These are phyloP conservation scores for Neocucurbitaria cava DNA, from an alignment of 2,329 filamentous ascomycete species.

Conservation along the genomic window DNA sequence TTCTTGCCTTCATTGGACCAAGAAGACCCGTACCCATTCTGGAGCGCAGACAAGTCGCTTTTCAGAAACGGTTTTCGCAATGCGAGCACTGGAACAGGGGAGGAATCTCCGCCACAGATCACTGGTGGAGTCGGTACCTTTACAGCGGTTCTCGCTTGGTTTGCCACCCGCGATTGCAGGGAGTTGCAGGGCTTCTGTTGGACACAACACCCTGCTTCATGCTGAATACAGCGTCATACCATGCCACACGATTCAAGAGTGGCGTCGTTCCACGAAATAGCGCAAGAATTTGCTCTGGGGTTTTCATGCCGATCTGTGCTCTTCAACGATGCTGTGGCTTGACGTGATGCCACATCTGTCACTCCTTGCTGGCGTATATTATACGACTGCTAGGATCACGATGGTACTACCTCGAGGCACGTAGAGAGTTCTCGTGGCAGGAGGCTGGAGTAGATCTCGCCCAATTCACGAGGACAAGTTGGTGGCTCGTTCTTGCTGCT, in stretches of 20 bases:
- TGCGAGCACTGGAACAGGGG: no score
- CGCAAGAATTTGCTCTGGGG: background rate
- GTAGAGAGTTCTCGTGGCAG: background rate
- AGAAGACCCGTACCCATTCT: no score
- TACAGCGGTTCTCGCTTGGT: background rate
- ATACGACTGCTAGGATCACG: background rate
- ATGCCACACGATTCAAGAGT: background rate
- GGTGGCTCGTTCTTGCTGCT: no score
- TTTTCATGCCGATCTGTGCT: background rate
- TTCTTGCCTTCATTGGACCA: no score
- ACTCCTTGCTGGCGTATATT: conserved; percentile 3
- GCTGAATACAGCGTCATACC: background rate
- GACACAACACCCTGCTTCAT: conserved; percentile 2
- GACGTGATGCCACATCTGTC: background rate
- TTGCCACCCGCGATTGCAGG: conserved; percentile 3
- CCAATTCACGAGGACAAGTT: background rate
- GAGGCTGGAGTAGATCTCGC: background rate
- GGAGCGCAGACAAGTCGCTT: no score
- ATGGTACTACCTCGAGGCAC: background rate
- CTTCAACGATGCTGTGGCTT: background rate
- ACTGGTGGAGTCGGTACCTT: background rate
- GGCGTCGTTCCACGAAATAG: conserved; percentile 2
- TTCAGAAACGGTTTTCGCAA: no score
- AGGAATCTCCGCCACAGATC: no score
- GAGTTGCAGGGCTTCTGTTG: conserved; percentile 4